Evolutionary conservation across 306 rosid genomes (phyloP), one percentile per base, ranked within the genome.

Genomic region (Prunus padus): DNA sequence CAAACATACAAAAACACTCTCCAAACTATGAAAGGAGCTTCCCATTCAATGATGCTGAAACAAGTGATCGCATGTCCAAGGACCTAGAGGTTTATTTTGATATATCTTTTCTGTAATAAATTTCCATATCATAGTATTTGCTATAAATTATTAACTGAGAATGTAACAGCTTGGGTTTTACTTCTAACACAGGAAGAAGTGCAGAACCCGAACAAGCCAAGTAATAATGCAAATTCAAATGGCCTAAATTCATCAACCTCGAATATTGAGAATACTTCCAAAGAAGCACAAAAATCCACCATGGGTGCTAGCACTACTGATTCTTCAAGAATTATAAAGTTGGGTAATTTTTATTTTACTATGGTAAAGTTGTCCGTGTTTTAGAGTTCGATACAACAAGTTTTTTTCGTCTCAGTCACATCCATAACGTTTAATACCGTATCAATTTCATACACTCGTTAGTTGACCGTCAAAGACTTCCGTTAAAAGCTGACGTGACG

Each of bases 241-340:
- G 89, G 77, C 84, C 79, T 71, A 55, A 89, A 84, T 65, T 47
- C 78, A 44, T 82, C 89, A 56, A 81, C 81, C 15, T 82, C 83
- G 5, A 69, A 40, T 59, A 54, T 75, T 56, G 92, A 88, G 62
- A 79, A 49, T 76, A 55, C 81, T 28, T 54, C 91, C 52, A 85
- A 86, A 86, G 93, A 85, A 68, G 76, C 85, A n/a, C 89, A 50
- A 46, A 91, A 87, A 71, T 75, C 89, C 72, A 60, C 86, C 69
- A 68, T 83, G 76, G 94, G 98, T 62, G 88, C 91, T 37, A 88
- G 98, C 82, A 89, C 97, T 75, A 93, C 96, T 65, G 98, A 93
- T 81, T 87, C 97, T 75, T 93, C 98, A 31, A 87, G 98, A 79
- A 86, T 93, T 56, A 56, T 77, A 79, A n/a, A n/a, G n/a, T n/a